Evolutionary conservation across 805 yeast species (phyloP).

Genomic region (Teunomyces stri): DNA sequence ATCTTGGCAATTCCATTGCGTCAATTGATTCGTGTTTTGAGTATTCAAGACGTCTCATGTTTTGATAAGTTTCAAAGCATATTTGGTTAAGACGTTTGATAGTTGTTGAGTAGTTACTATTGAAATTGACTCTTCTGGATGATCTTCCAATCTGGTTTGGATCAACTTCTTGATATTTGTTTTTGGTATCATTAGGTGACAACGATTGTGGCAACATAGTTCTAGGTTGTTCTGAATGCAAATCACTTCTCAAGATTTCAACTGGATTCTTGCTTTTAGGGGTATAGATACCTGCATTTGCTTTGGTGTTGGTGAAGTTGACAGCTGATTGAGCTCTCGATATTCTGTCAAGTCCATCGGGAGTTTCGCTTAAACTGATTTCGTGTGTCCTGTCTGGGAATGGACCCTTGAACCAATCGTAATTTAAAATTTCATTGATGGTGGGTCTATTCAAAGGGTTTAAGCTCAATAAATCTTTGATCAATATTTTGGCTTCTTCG

Average conservation of each 20-base stretch:
- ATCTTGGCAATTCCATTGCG: conserved; percentile 37
- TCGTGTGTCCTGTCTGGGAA: conserved; percentile 73
- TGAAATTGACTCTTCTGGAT: conserved; percentile 38
- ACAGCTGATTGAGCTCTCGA: conserved; percentile 59
- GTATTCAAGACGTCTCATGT: conserved; percentile 43
- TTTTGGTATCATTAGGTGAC: conserved; percentile 89
- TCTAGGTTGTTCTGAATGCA: conserved; percentile 65
- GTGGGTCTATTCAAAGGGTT: conserved; percentile 83
- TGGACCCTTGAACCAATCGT: conserved; percentile 83
- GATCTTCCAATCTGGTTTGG: conserved; percentile 32
- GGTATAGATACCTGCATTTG: conserved; percentile 58
- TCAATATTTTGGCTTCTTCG: conserved; percentile 67
- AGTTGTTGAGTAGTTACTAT: conserved; percentile 36
- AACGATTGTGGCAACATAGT: conserved; percentile 81
- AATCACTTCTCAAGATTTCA: conserved; percentile 64
- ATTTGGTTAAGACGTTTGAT: conserved; percentile 36
- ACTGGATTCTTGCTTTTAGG: conserved; percentile 60
- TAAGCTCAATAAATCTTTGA: conserved; percentile 67
- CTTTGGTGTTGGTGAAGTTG: conserved; percentile 67
- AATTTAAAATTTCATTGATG: conserved; percentile 71
- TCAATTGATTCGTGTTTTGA: conserved; percentile 33
- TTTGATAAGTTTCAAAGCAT: conserved; percentile 35
- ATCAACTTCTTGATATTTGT: conserved; percentile 75
- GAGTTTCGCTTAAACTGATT: conserved; percentile 60
- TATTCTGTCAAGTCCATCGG: conserved; percentile 53